phyloP scores from a whole-genome alignment of 2,329 filamentous ascomycete species.

The Epichloe uncinata region DNA sequence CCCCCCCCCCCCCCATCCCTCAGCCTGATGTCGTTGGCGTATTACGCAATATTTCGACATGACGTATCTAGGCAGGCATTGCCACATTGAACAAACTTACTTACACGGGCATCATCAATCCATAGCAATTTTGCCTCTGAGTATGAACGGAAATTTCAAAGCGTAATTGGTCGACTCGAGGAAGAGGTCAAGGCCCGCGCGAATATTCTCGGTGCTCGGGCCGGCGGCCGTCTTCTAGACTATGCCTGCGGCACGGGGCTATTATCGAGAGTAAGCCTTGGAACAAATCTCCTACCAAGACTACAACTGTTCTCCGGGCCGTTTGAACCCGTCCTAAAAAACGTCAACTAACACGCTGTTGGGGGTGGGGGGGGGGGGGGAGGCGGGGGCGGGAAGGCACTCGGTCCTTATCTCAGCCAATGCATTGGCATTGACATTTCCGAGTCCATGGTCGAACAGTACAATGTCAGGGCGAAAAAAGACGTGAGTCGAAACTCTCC shows the following conservation, averaged over 20 bases:
- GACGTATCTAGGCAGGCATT: too few relatives aligned
- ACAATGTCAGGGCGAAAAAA: constrained; percentile 46
- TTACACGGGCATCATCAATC: not conserved
- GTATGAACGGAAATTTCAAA: constrained; percentile 39
- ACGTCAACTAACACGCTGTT: too few relatives aligned
- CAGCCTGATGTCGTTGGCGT: too few relatives aligned
- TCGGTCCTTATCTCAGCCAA: constrained; percentile 27
- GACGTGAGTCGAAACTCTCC: constrained; percentile 26
- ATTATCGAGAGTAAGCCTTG: constrained; percentile 32
- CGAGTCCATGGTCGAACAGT: constrained; percentile 54
- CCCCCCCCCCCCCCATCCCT: too few relatives aligned
- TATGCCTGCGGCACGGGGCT: constrained; percentile 65
- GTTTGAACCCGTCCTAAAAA: too few relatives aligned
- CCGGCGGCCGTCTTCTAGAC: constrained; percentile 47
- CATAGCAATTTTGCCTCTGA: constrained; percentile 17
- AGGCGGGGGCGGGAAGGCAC: too few relatives aligned
- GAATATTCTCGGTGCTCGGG: constrained; percentile 45
- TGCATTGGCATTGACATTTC: constrained; percentile 59
- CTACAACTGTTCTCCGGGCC: too few relatives aligned
- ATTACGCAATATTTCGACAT: too few relatives aligned
- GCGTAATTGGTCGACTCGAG: constrained; percentile 39
- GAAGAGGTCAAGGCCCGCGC: constrained; percentile 37
- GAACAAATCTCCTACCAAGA: not conserved
- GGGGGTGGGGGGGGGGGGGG: too few relatives aligned
- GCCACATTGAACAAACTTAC: not conserved